phyloP scores from a whole-genome alignment of 441 rosid species.

The Erodium texanum region DNA sequence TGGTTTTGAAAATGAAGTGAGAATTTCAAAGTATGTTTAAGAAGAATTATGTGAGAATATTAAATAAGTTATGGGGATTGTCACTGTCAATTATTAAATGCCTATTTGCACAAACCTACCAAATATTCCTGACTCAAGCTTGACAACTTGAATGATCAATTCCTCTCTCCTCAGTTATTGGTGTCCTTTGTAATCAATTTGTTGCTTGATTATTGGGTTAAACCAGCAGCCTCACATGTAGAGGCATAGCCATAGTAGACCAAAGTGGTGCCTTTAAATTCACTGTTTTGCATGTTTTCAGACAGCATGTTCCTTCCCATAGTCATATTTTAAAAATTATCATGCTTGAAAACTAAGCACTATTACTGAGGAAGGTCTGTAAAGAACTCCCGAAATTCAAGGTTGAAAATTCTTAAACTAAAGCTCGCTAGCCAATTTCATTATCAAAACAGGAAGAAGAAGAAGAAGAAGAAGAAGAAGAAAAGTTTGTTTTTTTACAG shows the following conservation, averaged over 20 bases:
- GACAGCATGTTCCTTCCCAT: neutral
- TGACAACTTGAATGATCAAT: constrained; percentile 1
- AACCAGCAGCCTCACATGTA: constrained; percentile 5
- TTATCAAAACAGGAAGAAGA: no score
- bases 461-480: no score
- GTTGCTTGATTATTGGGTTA: neutral
- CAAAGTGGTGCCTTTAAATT: neutral
- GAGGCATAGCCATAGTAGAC: neutral
- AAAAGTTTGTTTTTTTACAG: neutral
- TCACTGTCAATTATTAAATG: constrained; percentile 1
- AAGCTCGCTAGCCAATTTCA: neutral
- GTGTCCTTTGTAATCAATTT: neutral
- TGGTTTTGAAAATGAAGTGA: neutral
- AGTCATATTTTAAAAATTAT: neutral
- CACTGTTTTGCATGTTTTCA: neutral
- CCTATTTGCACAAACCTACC: neutral
- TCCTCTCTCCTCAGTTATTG: constrained; percentile 10
- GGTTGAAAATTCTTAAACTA: neutral
- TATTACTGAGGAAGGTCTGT: neutral
- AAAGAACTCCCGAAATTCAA: neutral
- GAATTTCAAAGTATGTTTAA: neutral
- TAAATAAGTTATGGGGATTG: constrained; percentile 7
- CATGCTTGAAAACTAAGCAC: neutral
- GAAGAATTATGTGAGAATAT: neutral
- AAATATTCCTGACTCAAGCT: constrained; percentile 7